phyloP scores from a whole-genome alignment of 2,329 filamentous ascomycete species.

The Colletotrichum sp. region DNA sequence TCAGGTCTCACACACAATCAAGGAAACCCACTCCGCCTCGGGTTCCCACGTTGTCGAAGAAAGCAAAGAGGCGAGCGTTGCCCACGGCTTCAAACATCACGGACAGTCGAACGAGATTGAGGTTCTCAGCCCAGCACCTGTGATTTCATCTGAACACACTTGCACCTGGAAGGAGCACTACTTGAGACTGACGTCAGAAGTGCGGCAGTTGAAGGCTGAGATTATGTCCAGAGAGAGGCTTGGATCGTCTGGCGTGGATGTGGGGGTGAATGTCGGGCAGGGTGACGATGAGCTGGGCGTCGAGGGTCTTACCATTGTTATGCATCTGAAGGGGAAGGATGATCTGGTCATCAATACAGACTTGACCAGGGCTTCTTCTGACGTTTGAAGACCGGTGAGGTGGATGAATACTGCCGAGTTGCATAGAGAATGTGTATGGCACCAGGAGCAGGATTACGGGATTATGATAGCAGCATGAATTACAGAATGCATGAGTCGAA shows the following conservation, averaged over 20 bases:
- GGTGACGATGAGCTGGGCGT: constrained; percentile 45
- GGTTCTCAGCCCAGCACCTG: constrained; percentile 36
- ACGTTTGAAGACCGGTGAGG: not conserved
- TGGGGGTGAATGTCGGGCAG: constrained; percentile 23
- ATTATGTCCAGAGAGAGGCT: constrained; percentile 29
- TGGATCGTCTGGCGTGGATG: constrained; percentile 18
- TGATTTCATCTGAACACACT: constrained; percentile 42
- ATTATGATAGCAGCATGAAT: constrained; percentile 13
- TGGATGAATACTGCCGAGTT: not conserved
- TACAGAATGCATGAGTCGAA: not conserved
- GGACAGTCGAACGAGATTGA: constrained; percentile 13
- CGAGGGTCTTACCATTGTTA: constrained; percentile 54
- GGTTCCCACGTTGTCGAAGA: not conserved
- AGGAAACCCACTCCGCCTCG: not conserved
- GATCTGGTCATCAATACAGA: constrained; percentile 59
- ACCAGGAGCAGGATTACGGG: not conserved
- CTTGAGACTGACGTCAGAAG: constrained; percentile 43
- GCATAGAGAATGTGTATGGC: not conserved
- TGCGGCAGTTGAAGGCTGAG: constrained; percentile 46
- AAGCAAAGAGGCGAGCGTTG: not conserved
- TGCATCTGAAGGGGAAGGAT: constrained; percentile 54
- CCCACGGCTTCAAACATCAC: not conserved
- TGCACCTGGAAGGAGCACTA: constrained; percentile 50
- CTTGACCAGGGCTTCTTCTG: constrained; percentile 28
- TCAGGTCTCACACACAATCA: not conserved